Percentiles rank a stretch among this genome's conserved stretches.
These are phyloP conservation scores for Pythium phragmitis DNA, from an alignment of 352 stramenopile species.

Conservation along the genomic window DNA sequence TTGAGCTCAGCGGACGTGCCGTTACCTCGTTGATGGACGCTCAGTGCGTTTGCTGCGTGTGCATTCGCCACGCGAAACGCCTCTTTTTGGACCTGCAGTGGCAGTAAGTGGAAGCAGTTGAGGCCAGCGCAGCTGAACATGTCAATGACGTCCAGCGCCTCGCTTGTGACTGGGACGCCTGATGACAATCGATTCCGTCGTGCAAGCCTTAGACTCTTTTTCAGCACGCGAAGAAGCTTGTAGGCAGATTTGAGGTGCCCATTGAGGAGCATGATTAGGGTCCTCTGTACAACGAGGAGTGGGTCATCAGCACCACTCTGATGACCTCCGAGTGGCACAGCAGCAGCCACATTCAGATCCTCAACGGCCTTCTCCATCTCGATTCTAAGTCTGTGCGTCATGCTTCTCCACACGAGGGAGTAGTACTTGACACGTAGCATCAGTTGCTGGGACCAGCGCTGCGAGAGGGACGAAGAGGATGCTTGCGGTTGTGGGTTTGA, in stretches of 20 bases:
- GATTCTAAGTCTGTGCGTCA: constrained; percentile 41
- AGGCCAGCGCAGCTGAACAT: constrained; percentile 50
- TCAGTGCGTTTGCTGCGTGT: neutral
- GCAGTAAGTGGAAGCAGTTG: constrained; percentile 46
- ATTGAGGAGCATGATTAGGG: constrained; percentile 55
- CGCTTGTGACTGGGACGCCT: neutral
- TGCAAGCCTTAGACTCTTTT: constrained; percentile 23
- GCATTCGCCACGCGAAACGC: constrained; percentile 14
- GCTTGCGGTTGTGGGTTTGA: neutral
- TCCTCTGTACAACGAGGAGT: constrained; percentile 42
- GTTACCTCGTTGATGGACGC: neutral
- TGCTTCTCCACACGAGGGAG: constrained; percentile 49
- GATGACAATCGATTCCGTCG: constrained; percentile 5
- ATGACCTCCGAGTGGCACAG: constrained; percentile 30
- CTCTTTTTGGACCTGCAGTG: constrained; percentile 31
- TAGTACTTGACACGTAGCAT: constrained; percentile 47
- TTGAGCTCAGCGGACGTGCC: neutral
- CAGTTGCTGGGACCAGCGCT: constrained; percentile 37
- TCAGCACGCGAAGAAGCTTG: constrained; percentile 45
- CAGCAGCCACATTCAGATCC: constrained; percentile 47
- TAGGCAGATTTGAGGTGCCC: constrained; percentile 49
- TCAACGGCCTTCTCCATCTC: constrained; percentile 53
- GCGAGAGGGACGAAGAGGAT: constrained; percentile 23
- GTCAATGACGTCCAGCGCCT: constrained; percentile 33
- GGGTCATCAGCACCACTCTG: constrained; percentile 23